Conservation (phyloP, 2,329 filamentous ascomycete species). For the Paecilomyces sp. region DNA sequence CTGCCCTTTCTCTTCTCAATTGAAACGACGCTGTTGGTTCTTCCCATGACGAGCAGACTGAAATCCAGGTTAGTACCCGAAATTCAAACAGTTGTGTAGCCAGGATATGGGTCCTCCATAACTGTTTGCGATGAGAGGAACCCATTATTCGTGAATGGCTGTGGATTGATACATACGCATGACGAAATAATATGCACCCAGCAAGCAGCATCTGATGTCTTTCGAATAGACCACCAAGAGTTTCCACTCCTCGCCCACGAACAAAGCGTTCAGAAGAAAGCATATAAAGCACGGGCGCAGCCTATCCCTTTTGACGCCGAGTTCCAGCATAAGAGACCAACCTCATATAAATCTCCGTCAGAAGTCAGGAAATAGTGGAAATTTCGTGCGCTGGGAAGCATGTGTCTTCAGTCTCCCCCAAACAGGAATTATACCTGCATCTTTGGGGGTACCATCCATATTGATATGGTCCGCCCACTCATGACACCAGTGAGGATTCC, state of each 20-base stretch:
- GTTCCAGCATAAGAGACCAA: neutral
- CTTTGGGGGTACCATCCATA: neutral
- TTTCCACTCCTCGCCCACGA: neutral
- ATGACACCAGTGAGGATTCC: neutral
- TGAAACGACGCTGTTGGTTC: neutral
- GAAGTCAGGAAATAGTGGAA: neutral
- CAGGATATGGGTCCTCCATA: neutral
- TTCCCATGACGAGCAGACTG: neutral
- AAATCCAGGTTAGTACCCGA: neutral
- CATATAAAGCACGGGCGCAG: neutral
- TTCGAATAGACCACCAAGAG: neutral
- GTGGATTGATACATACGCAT: neutral
- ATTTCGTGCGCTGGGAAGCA: neutral
- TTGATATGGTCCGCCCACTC: constrained; percentile 11
- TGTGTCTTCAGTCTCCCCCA: neutral
- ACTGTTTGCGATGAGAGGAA: neutral
- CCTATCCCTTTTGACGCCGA: neutral
- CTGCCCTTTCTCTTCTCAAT: neutral
- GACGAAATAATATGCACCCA: neutral
- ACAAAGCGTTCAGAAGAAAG: neutral
- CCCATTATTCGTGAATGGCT: neutral
- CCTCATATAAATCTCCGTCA: neutral
- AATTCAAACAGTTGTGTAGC: neutral
- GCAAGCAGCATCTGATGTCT: neutral
- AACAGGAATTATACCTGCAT: neutral